These are phyloP conservation scores for Hypocreales sp. DNA, from an alignment of 2,329 filamentous ascomycete genomes.

Conservation along the genomic window DNA sequence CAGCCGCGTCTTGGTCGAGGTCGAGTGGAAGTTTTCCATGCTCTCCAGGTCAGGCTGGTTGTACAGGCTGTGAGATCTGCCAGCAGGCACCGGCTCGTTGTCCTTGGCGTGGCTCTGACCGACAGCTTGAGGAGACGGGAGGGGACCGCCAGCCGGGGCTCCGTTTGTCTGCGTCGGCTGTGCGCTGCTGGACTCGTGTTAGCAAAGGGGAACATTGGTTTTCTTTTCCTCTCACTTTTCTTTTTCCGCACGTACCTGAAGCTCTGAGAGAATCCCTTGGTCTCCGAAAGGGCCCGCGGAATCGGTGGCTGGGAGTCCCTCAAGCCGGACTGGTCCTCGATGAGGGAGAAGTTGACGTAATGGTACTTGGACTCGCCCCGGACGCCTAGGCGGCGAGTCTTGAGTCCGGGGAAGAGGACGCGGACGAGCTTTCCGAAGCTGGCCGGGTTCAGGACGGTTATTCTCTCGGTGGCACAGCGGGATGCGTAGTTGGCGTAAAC, in stretches of 20 bases:
- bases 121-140: slow-evolving; percentile 14
- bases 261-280: slow-evolving; percentile 27
- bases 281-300: slow-evolving; percentile 33
- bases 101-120: slow-evolving; percentile 7
- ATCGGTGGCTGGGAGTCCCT: slow-evolving; percentile 28
- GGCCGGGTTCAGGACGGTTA: slow-evolving; percentile 88
- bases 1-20: slow-evolving; percentile 40
- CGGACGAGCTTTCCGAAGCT: slow-evolving; percentile 96
- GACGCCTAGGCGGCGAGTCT: slow-evolving; percentile 81
- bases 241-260: slow-evolving; percentile 39
- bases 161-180: slow-evolving; percentile 14
- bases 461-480: slow-evolving; percentile 80
- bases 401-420: slow-evolving; percentile 88
- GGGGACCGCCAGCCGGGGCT: slow-evolving; percentile 10
- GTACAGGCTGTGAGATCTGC: slow-evolving; percentile 33
- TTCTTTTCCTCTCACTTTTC: no score
- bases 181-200: slow-evolving; percentile 14
- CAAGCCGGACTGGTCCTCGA: slow-evolving; percentile 38
- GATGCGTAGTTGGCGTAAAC: slow-evolving; percentile 95
- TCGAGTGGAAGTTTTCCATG: slow-evolving; percentile 42
- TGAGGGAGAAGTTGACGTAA: slow-evolving; percentile 56
- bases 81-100: slow-evolving; percentile 4
- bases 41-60: slow-evolving; percentile 39
- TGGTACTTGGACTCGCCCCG: slow-evolving; percentile 98
- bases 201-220: slow-evolving; percentile 3